Conservation (phyloP, 2,329 filamentous ascomycete species). For the Sordariomycetes sp. region DNA sequence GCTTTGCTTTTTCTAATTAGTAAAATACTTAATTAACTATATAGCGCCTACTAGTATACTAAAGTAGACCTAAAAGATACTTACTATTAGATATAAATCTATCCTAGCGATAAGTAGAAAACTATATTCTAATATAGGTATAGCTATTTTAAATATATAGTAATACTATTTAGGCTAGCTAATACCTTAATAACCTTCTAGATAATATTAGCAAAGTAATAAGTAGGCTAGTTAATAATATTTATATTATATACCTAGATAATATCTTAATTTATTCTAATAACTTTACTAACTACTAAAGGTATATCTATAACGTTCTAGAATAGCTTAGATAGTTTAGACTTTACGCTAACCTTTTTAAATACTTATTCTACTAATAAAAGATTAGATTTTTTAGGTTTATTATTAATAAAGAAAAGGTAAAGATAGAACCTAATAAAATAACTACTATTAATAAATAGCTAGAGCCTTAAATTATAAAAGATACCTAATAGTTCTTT, state of each 20-base stretch:
- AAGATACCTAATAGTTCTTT: background rate
- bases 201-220: constrained; percentile 10
- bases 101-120: constrained; percentile 17
- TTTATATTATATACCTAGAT: constrained; percentile 7
- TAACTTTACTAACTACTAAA: background rate
- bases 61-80: constrained; percentile 9
- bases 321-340: background rate
- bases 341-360: background rate
- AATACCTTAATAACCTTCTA: constrained; percentile 10
- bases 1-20: constrained; percentile 1
- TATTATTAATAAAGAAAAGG: background rate
- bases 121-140: constrained; percentile 18
- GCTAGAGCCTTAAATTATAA: background rate
- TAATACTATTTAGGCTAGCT: constrained; percentile 16
- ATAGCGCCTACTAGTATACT: constrained; percentile 5
- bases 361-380: background rate
- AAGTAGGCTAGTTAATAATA: constrained; percentile 7
- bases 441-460: background rate
- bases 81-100: constrained; percentile 19
- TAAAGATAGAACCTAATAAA: background rate
- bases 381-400: background rate
- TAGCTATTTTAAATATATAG: constrained; percentile 17
- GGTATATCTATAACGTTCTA: background rate
- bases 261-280: background rate
- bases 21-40: background rate